Base-by-base conservation (phyloP, 2,329 filamentous ascomycete genomes). In the Pseudogymnoascus verrucosus region DNA sequence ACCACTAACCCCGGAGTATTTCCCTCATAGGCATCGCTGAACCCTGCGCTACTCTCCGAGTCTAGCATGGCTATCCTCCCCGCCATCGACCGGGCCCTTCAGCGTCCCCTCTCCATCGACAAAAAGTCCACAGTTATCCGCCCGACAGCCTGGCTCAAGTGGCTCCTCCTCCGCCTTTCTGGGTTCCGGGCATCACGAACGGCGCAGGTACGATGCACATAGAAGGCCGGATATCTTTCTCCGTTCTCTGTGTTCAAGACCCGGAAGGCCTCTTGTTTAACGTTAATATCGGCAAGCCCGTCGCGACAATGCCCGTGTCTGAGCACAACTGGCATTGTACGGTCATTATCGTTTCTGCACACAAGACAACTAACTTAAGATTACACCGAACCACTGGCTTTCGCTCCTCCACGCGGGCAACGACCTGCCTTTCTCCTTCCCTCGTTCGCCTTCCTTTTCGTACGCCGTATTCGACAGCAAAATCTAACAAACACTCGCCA, bases 1-100 rank as follows among this genome's bases (percentile, higher is more conserved):
- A 31, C 51, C n/a, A 57, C 51, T 57, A 57, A 57, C 51, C 51
- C 51, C 51, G 51, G 51, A 57, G 51, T 57, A 57, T 57, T 57
- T 57, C 51, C 51, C 51, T 34, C 51, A 57, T 12, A 57, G n/a
- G 51, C 26, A 57, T 34, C 26, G 19, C 26, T 57, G 28, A 57
- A 57, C 51, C 51, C 51, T 57, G 51, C 51, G 51, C 51, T 57
- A 34, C 51, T 57, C 51, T 57, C 51, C 51, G 51, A 57, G 51
- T 57, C 51, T 57, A 57, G 51, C 51, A 57, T 57, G 51, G 51
- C 51, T 19, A 57, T 54, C 47, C 51, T 26, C n/a, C 26, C 51
- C 51, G 51, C 51, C 51, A 57, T 57, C 21, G 28, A 57, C 51
- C 51, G 28, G 51, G 51, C 12, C 51, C 51, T 57, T 19, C 26